Evolutionary conservation across 179 eudicot genomes (phyloP).

Genomic region (Beta corolliflora): DNA sequence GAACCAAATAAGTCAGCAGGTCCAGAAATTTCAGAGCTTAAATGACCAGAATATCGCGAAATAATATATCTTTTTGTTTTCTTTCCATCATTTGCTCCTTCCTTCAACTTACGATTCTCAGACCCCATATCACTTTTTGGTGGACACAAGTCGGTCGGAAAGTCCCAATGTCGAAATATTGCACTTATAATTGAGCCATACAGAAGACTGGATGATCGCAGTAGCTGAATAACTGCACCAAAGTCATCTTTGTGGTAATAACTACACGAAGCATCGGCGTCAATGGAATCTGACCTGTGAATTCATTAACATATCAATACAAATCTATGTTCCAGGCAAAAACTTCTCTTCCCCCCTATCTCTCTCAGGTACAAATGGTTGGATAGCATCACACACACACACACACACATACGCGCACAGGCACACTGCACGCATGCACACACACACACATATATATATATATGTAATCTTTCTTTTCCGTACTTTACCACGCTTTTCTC

Average conservation of each 20-base stretch:
- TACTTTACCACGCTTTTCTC: no score
- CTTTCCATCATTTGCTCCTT: conserved; percentile 33
- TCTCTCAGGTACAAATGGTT: background rate
- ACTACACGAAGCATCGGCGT: conserved; percentile 48
- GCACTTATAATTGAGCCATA: conserved; percentile 51
- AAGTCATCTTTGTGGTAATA: conserved; percentile 77
- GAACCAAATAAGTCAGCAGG: conserved; percentile 15
- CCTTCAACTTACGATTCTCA: conserved; percentile 22
- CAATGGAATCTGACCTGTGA: conserved; percentile 74
- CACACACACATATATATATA: background rate
- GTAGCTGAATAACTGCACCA: conserved; percentile 49
- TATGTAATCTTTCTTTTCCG: no score
- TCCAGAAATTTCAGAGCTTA: conserved; percentile 31
- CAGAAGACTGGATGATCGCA: conserved; percentile 46
- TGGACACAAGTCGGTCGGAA: conserved; percentile 34
- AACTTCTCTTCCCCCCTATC: conserved; percentile 1
- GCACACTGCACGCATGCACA: no score
- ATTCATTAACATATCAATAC: conserved; percentile 21
- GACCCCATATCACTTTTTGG: conserved; percentile 37
- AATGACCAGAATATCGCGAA: conserved; percentile 31
- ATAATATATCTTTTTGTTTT: conserved; percentile 28
- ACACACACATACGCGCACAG: no score
- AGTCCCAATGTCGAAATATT: conserved; percentile 54
- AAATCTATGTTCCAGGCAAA: conserved; percentile 10
- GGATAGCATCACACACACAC: background rate